Evolutionary conservation across 1,284 basidiomycete species (phyloP), one percentile per base, ranked within the genome.

Genomic region (Cutaneotrichosporon sp.): DNA sequence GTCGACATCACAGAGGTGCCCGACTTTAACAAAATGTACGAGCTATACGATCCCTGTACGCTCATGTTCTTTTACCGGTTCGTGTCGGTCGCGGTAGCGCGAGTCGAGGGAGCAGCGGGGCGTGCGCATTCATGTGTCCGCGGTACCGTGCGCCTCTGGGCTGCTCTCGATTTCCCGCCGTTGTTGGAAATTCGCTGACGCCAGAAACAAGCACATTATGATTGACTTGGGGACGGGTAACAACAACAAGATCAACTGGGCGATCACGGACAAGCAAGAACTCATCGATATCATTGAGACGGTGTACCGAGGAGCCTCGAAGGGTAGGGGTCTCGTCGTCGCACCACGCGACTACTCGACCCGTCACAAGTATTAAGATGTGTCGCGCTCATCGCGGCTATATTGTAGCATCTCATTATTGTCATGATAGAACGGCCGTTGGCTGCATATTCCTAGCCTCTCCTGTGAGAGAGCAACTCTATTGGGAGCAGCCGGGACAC

Each of bases 191-290:
- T n/a, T n/a, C n/a, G n/a, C 54, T 57, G 38, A 51, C 25, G 44
- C 17, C 67, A 91, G 92, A 35, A 97, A 97, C 77, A 96, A 98
- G 74, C 94, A 99, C 70, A 99, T 98, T 77, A 97, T 98, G 94
- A 97, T 98, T 70, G 94, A 97, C 83, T 78, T 97, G 63, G 93
- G 94, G 14, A 98, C 94, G 46, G 94, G 96, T 79, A 97, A 99
- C 78, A 98, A 99, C 77, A 98, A 98, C 78, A 98, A 99, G 78
- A 96, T 97, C 74, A 96, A 94, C 74, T 97, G 92, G 92, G 84
- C 91, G 22, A 93, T 97, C 83, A 88, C 91, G 69, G 91, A 92
- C 74, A 94, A 97, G 70, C 91, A 97, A 78, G 87, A 97, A 81
- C 78, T 98, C 69, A 93, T 98, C 67, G 96, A 99, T 72, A 94